phyloP scores from a whole-genome alignment of 2,329 filamentous ascomycete genomes.

The Sarocladium oryzae region DNA sequence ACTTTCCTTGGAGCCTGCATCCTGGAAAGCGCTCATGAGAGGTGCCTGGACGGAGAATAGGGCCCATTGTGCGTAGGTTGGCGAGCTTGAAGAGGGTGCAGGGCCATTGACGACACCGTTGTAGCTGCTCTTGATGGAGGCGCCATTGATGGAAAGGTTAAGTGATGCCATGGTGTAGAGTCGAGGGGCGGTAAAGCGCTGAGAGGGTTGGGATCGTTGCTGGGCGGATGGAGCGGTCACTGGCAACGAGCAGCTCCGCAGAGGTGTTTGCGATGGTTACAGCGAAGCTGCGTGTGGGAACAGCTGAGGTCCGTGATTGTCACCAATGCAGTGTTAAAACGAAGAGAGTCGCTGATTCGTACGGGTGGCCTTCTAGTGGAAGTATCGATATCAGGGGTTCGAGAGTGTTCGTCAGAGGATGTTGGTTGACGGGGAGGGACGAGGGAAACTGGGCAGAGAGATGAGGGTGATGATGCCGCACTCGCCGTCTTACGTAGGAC shows the following conservation, averaged over 20 bases:
- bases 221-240: conserved; percentile 12
- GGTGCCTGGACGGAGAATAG: conserved; percentile 90
- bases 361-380: background rate
- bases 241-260: conserved; percentile 21
- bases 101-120: conserved; percentile 50
- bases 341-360: background rate
- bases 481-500: conserved; percentile 8
- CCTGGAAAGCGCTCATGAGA: conserved; percentile 87
- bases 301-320: too few relatives aligned
- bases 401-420: background rate
- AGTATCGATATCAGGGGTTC: background rate
- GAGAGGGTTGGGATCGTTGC: conserved; percentile 23
- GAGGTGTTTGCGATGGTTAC: conserved; percentile 1
- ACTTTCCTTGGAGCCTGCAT: conserved; percentile 80
- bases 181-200: conserved; percentile 15
- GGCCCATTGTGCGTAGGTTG: conserved; percentile 88
- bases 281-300: background rate
- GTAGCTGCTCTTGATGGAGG: conserved; percentile 79
- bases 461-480: conserved; percentile 3
- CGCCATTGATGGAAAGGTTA: conserved; percentile 72
- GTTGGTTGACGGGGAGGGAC: background rate
- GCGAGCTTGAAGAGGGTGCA: conserved; percentile 52
- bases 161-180: conserved; percentile 62
- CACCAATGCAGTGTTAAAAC: background rate
- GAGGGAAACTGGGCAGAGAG: conserved; percentile 1